Conservation (phyloP, 1,139 yeast genomes). For the Yamadazyma atmosphaerica region DNA sequence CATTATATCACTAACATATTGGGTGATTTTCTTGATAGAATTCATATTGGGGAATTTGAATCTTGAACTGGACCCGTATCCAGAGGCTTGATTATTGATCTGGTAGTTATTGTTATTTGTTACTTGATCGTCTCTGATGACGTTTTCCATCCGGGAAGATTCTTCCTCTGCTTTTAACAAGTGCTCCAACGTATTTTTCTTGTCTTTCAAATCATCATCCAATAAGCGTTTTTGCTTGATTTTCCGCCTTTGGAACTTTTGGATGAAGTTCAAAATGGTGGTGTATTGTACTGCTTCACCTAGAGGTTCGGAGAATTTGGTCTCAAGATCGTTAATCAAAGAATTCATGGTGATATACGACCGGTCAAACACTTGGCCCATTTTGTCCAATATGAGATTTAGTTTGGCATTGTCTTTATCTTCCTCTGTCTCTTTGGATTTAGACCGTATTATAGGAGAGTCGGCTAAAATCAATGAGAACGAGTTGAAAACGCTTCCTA, state of each 20-base stretch:
- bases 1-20: conserved; percentile 65
- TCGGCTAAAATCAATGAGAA: conserved; percentile 65
- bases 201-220: conserved; percentile 51
- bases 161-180: conserved; percentile 43
- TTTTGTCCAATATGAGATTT: conserved; percentile 52
- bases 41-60: conserved; percentile 19
- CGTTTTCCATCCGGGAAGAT: conserved; percentile 35
- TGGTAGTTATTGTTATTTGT: conserved; percentile 32
- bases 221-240: conserved; percentile 64
- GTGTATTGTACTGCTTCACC: conserved; percentile 82
- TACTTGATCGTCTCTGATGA: conserved; percentile 26
- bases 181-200: conserved; percentile 42
- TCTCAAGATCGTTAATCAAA: conserved; percentile 66
- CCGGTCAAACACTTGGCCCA: conserved; percentile 81
- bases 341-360: conserved; percentile 66
- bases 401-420: conserved; percentile 38
- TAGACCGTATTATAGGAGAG: conserved; percentile 23
- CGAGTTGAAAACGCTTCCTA: conserved; percentile 72
- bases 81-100: conserved; percentile 5
- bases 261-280: conserved; percentile 61
- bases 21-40: conserved; percentile 54
- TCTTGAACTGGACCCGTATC: conserved; percentile 4
- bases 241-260: conserved; percentile 71
- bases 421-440: conserved; percentile 16
- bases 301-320: conserved; percentile 79